Conservation (phyloP, 306 rosid species). For the Cercis canadensis region DNA sequence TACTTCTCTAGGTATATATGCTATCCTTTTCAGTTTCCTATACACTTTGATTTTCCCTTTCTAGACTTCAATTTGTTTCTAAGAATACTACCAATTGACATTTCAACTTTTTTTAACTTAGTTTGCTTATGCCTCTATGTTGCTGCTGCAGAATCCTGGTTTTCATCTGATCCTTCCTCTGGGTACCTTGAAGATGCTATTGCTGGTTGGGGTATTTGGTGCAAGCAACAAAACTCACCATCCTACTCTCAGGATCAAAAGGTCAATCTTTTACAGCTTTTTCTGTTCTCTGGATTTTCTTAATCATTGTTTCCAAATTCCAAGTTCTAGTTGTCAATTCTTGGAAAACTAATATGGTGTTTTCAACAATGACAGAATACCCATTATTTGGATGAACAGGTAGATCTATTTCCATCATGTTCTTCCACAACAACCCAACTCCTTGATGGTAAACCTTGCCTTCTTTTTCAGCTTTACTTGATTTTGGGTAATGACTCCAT, state of each 20-base stretch:
- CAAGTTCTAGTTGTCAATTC: not conserved
- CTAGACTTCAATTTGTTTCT: not conserved
- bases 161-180: conserved; percentile 27
- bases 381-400: conserved; percentile 24
- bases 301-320: not conserved
- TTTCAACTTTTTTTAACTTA: too few species aligned
- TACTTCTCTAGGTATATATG: conserved; percentile 19
- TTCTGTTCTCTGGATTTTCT: not conserved
- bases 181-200: conserved; percentile 45
- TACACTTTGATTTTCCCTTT: not conserved
- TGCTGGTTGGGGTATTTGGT: conserved; percentile 4
- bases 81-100: too few species aligned
- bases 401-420: conserved; percentile 7
- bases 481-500: conserved; percentile 24
- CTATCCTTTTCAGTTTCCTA: not conserved
- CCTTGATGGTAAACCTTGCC: conserved; percentile 24
- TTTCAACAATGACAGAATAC: not conserved
- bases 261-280: conserved; percentile 3
- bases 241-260: conserved; percentile 20
- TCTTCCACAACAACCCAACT: not conserved
- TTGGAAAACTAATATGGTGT: not conserved
- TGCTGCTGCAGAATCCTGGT: conserved; percentile 29
- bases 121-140: not conserved
- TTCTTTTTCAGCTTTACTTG: conserved; percentile 1
- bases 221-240: conserved; percentile 21